phyloP scores from a whole-genome alignment of 1,284 basidiomycete genomes.

The Malassezia restricta region DNA sequence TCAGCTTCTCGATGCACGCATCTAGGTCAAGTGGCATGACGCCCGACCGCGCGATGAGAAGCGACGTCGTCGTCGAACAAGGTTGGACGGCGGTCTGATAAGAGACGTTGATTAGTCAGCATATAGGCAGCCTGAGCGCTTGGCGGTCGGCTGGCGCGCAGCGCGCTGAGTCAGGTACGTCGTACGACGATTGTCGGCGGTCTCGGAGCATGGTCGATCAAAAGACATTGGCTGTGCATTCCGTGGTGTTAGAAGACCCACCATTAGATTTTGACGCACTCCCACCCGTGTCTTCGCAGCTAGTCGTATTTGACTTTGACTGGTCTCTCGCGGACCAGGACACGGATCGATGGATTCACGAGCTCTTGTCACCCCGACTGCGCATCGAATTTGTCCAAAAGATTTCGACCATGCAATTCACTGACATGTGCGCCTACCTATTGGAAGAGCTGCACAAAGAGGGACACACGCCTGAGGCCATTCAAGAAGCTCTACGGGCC shows the following conservation, averaged over 20 bases:
- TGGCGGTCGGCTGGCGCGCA: not conserved
- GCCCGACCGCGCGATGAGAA: not conserved
- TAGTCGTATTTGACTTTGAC: constrained; percentile 93
- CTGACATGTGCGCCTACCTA: constrained; percentile 54
- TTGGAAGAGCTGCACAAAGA: constrained; percentile 31
- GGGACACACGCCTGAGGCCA: constrained; percentile 57
- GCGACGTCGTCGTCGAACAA: not conserved
- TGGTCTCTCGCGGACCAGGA: constrained; percentile 86
- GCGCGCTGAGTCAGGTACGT: not conserved
- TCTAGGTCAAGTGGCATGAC: constrained; percentile 43
- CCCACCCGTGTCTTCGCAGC: constrained; percentile 50
- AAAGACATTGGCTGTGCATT: constrained; percentile 3
- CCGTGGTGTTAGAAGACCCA: constrained; percentile 15
- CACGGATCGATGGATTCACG: constrained; percentile 89
- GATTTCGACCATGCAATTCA: constrained; percentile 64
- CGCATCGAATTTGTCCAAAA: constrained; percentile 69
- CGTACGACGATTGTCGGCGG: not conserved
- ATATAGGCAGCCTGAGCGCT: not conserved
- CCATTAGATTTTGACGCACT: constrained; percentile 19
- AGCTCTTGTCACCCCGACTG: constrained; percentile 73
- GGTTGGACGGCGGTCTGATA: no score
- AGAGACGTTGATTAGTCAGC: not conserved
- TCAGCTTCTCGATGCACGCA: constrained; percentile 42
- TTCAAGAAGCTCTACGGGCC: constrained; percentile 62
- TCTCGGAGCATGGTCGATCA: constrained; percentile 8